phyloP scores from a whole-genome alignment of 768 basidiomycete genomes.

The Leccinum boreale region DNA sequence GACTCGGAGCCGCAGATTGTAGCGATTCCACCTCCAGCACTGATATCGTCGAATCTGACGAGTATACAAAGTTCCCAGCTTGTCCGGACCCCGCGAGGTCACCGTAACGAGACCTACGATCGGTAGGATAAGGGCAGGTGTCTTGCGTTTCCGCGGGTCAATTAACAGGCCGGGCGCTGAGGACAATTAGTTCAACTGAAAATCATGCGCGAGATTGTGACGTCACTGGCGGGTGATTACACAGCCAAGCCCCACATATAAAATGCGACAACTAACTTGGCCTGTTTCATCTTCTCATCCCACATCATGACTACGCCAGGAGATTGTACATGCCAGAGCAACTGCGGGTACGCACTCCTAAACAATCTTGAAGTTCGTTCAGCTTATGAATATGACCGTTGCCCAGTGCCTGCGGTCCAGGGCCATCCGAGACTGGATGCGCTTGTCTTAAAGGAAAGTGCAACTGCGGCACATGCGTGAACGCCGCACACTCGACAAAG shows the following conservation, averaged over 20 bases:
- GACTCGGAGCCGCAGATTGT: neutral
- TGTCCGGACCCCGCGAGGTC: no score
- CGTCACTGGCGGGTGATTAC: neutral
- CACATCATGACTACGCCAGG: constrained; percentile 18
- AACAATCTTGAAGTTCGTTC: neutral
- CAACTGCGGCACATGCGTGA: constrained; percentile 29
- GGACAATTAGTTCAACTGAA: no score
- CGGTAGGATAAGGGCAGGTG: neutral
- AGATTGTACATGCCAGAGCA: constrained; percentile 28
- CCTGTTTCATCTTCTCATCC: neutral
- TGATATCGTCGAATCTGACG: no score
- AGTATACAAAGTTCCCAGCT: no score
- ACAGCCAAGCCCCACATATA: neutral
- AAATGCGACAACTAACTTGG: neutral
- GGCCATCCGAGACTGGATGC: constrained; percentile 31
- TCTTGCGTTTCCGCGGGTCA: no score
- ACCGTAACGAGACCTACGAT: no score
- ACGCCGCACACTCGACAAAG: constrained; percentile 26
- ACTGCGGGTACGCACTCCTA: constrained; percentile 24
- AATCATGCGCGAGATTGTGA: neutral
- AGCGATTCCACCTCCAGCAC: no score
- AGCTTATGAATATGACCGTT: neutral
- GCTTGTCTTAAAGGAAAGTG: constrained; percentile 30
- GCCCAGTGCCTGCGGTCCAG: constrained; percentile 30
- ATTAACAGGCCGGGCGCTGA: no score